These are phyloP conservation scores for Magnaporthales sp. DNA, from an alignment of 2,329 filamentous ascomycete species.

Conservation along the genomic window DNA sequence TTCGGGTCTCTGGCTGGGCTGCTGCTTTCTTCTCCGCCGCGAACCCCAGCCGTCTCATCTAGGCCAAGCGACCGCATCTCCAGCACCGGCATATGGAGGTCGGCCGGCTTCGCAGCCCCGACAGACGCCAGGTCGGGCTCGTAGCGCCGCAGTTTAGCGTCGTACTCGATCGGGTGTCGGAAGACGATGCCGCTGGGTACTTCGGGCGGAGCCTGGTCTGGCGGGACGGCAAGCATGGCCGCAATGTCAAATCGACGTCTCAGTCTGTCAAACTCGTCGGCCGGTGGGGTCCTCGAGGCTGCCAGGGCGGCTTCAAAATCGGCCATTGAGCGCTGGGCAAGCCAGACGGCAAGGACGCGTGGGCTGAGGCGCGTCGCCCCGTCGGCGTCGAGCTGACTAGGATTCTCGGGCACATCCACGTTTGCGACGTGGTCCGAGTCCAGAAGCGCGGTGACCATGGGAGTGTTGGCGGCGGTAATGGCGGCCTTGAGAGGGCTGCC, in stretches of 20 bases:
- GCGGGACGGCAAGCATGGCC: neutral
- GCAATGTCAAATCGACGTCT: slow-evolving; percentile 1
- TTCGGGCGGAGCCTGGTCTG: neutral
- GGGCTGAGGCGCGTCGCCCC: neutral
- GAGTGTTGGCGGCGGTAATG: neutral
- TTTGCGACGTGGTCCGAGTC: neutral
- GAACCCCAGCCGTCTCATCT: neutral
- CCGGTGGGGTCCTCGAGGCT: neutral
- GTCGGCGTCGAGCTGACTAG: neutral
- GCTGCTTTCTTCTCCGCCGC: neutral
- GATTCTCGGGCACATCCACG: slow-evolving; percentile 3
- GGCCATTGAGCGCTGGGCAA: neutral
- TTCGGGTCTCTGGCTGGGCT: neutral
- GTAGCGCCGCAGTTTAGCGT: neutral
- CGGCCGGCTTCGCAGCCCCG: neutral
- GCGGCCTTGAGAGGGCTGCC: neutral
- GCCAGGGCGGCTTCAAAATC: neutral
- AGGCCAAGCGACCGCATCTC: neutral
- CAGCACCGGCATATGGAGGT: neutral
- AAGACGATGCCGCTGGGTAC: neutral
- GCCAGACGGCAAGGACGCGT: neutral
- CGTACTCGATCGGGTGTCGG: slow-evolving; percentile 1
- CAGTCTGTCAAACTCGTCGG: neutral
- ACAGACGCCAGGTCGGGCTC: neutral
- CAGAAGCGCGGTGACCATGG: neutral